A percentile compares a stretch with the other conserved stretches of the same genome.
Evolutionary conservation across 768 basidiomycete species (phyloP).

Genomic region (Xanthoconium stramineum): DNA sequence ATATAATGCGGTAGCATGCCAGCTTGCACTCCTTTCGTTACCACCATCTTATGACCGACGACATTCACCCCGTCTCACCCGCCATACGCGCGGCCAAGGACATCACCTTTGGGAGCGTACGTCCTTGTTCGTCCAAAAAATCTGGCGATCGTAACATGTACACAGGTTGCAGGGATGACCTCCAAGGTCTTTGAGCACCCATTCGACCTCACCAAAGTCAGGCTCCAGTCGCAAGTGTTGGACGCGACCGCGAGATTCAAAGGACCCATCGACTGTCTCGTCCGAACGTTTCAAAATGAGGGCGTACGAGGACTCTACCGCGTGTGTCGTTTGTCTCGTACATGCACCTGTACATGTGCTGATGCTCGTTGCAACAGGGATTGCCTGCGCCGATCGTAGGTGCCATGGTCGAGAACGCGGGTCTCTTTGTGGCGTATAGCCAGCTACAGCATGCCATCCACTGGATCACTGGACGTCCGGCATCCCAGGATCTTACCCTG

Average conservation of each 20-base stretch:
- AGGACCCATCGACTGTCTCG: slow-evolving; percentile 86
- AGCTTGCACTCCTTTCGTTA: background rate
- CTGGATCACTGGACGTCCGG: slow-evolving; percentile 33
- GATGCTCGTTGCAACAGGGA: slow-evolving; percentile 50
- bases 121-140: slow-evolving; percentile 21
- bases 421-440: slow-evolving; percentile 82
- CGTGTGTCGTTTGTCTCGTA: slow-evolving; percentile 43
- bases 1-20: slow-evolving; percentile 25
- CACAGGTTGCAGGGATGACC: slow-evolving; percentile 78
- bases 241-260: slow-evolving; percentile 66
- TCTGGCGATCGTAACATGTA: background rate
- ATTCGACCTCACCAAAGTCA: slow-evolving; percentile 92
- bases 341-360: background rate
- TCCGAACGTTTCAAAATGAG: slow-evolving; percentile 76
- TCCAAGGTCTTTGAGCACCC: slow-evolving; percentile 91
- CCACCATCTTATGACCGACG: slow-evolving; percentile 22
- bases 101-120: slow-evolving; percentile 55
- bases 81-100: slow-evolving; percentile 39
- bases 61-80: slow-evolving; percentile 14
- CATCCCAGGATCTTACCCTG: slow-evolving; percentile 48
- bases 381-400: slow-evolving; percentile 88
- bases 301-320: slow-evolving; percentile 85
- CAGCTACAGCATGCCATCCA: slow-evolving; percentile 66
- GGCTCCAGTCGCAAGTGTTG: slow-evolving; percentile 87
- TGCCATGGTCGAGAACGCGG: slow-evolving; percentile 90